Conservation (phyloP, 148 eudicot species). For the Persicaria maculosa region DNA sequence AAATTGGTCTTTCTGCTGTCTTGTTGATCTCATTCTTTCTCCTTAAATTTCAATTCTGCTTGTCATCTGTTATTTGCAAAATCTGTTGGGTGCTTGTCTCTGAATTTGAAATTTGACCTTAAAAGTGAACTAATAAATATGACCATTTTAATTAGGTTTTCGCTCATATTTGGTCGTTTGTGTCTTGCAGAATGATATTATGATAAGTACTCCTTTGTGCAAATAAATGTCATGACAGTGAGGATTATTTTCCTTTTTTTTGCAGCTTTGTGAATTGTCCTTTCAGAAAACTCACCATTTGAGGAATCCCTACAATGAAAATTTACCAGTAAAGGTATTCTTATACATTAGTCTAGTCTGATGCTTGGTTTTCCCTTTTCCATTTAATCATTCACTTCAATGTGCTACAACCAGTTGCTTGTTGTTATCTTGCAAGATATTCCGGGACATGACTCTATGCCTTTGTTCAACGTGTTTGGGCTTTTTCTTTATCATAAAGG, state of each 20-base stretch:
- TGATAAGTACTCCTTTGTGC: not conserved
- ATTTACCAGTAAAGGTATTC: constrained; percentile 89
- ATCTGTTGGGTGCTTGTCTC: not conserved
- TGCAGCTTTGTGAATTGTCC: constrained; percentile 93
- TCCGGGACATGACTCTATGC: not conserved
- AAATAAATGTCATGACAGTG: not conserved
- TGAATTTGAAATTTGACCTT: not conserved
- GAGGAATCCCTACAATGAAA: constrained; percentile 96
- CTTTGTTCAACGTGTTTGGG: not conserved
- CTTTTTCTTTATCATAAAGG: not conserved
- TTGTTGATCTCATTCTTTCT: not conserved
- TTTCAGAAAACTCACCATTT: constrained; percentile 91
- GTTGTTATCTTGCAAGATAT: not conserved
- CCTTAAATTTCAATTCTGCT: not conserved
- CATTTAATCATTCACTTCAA: not conserved
- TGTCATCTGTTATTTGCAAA: not conserved
- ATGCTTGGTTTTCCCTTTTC: not conserved
- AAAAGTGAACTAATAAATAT: constrained; percentile 1
- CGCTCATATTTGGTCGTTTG: not conserved
- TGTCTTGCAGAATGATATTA: not conserved
- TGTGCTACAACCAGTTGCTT: not conserved
- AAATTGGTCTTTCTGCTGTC: not conserved
- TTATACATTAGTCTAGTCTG: constrained; percentile 4
- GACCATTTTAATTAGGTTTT: not conserved
- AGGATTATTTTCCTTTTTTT: constrained; percentile 5